phyloP scores from a whole-genome alignment of 2,329 filamentous ascomycete species.

The Cercospora janseana region DNA sequence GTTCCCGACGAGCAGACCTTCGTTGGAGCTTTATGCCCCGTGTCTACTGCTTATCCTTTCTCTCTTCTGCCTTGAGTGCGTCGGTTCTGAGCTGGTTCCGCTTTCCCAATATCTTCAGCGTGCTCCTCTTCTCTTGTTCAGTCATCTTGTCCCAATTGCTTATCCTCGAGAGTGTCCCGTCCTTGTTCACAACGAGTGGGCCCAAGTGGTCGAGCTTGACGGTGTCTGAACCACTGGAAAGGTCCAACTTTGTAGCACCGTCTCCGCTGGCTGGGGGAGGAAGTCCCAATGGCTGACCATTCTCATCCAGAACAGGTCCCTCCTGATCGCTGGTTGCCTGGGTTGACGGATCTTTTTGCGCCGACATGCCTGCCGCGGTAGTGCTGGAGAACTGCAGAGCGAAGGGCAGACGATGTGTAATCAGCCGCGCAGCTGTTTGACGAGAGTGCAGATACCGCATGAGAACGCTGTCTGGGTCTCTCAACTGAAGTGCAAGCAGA shows the following conservation, averaged over 20 bases:
- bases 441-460: slow-evolving; percentile 13
- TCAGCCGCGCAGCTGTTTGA: neutral
- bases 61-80: slow-evolving; percentile 48
- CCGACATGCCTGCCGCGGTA: neutral
- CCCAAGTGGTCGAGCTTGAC: slow-evolving; percentile 67
- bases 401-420: slow-evolving; percentile 9
- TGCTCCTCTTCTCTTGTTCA: slow-evolving; percentile 64
- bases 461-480: slow-evolving; percentile 12
- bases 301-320: neutral
- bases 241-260: slow-evolving; percentile 38
- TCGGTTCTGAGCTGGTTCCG: slow-evolving; percentile 65
- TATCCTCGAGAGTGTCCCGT: slow-evolving; percentile 70
- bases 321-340: neutral
- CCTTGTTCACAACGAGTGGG: slow-evolving; percentile 69
- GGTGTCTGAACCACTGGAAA: slow-evolving; percentile 36
- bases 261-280: slow-evolving; percentile 28
- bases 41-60: slow-evolving; percentile 13
- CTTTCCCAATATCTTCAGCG: slow-evolving; percentile 64
- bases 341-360: neutral
- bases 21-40: too few relatives aligned
- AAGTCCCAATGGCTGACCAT: slow-evolving; percentile 22
- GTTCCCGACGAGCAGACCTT: too few relatives aligned
- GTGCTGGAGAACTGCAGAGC: neutral
- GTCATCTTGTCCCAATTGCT: slow-evolving; percentile 72
- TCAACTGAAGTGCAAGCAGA: slow-evolving; percentile 8